A percentile compares a stretch with the other conserved stretches of the same genome.
phyloP scores from a whole-genome alignment of 2,329 filamentous ascomycete species.

The Talaromyces sp. region DNA sequence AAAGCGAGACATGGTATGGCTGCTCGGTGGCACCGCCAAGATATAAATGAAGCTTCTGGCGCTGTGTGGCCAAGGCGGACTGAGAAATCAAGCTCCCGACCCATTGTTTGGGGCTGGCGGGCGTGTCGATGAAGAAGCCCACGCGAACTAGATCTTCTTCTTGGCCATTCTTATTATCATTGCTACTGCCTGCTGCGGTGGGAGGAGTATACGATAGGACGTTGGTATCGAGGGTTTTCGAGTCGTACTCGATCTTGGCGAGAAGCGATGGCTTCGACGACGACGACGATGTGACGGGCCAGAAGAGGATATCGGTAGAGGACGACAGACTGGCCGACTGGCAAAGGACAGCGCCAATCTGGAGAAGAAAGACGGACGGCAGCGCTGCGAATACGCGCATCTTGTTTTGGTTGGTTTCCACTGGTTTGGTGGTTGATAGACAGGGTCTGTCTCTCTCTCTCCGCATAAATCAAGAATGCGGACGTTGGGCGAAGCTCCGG shows the following conservation, averaged over 20 bases:
- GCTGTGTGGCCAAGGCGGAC: slow-evolving; percentile 24
- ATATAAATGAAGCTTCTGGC: slow-evolving; percentile 36
- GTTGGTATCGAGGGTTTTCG: slow-evolving; percentile 29
- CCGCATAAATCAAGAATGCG: neutral
- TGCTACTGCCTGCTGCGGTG: slow-evolving; percentile 8
- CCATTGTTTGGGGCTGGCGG: slow-evolving; percentile 32
- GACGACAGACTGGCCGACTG: slow-evolving; percentile 6
- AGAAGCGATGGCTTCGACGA: slow-evolving; percentile 29
- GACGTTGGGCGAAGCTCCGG: neutral
- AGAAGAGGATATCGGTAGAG: slow-evolving; percentile 34
- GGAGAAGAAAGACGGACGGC: slow-evolving; percentile 14
- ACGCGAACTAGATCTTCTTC: slow-evolving; percentile 51
- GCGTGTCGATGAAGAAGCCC: slow-evolving; percentile 43
- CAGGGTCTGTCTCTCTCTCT: neutral
- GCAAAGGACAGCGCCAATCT: slow-evolving; percentile 15
- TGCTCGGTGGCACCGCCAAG: slow-evolving; percentile 28
- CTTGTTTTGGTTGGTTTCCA: neutral
- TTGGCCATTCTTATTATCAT: slow-evolving; percentile 5
- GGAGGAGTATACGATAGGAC: slow-evolving; percentile 38
- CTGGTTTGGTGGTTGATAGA: neutral
- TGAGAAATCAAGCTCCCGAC: slow-evolving; percentile 36
- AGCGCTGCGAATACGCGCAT: slow-evolving; percentile 8
- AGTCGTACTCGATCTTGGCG: slow-evolving; percentile 40
- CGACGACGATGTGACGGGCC: slow-evolving; percentile 26
- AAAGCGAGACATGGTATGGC: slow-evolving; percentile 37